phyloP scores from a whole-genome alignment of 345 rosid genomes.

The Bruguiera gymnorhiza region DNA sequence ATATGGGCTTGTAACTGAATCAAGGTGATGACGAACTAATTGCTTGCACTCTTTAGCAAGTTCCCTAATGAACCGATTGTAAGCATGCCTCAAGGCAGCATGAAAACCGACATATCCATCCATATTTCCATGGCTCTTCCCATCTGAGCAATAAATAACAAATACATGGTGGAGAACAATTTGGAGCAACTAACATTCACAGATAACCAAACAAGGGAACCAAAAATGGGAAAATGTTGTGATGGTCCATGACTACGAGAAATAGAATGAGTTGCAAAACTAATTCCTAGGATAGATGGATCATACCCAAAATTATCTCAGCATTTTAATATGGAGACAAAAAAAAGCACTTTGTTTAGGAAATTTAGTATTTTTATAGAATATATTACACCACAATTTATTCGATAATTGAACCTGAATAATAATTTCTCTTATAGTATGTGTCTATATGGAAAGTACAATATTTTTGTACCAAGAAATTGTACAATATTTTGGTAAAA shows the following conservation, averaged over 20 bases:
- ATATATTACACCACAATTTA: too few relatives aligned
- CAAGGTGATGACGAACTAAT: constrained; percentile 84
- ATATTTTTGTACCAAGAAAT: too few relatives aligned
- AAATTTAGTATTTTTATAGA: too few relatives aligned
- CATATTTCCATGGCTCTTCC: constrained; percentile 59
- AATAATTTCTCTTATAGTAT: too few relatives aligned
- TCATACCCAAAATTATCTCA: too few relatives aligned
- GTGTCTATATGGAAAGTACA: too few relatives aligned
- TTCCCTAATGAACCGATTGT: constrained; percentile 64
- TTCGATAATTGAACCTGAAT: too few relatives aligned
- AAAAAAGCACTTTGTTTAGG: too few relatives aligned
- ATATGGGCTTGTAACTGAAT: constrained; percentile 93
- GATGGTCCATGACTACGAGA: not conserved
- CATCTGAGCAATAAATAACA: constrained; percentile 47
- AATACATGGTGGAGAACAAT: constrained; percentile 2
- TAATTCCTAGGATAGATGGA: too few relatives aligned
- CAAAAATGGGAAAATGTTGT: not conserved
- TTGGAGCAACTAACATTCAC: not conserved
- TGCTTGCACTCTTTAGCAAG: constrained; percentile 89
- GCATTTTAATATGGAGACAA: too few relatives aligned
- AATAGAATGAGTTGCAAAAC: too few relatives aligned
- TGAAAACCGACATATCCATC: constrained; percentile 88
- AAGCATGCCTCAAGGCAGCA: constrained; percentile 77
- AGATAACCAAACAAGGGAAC: not conserved
- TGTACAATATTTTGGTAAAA: not conserved